Evolutionary conservation across 345 rosid species (phyloP).

Genomic region (Litchi chinensis): DNA sequence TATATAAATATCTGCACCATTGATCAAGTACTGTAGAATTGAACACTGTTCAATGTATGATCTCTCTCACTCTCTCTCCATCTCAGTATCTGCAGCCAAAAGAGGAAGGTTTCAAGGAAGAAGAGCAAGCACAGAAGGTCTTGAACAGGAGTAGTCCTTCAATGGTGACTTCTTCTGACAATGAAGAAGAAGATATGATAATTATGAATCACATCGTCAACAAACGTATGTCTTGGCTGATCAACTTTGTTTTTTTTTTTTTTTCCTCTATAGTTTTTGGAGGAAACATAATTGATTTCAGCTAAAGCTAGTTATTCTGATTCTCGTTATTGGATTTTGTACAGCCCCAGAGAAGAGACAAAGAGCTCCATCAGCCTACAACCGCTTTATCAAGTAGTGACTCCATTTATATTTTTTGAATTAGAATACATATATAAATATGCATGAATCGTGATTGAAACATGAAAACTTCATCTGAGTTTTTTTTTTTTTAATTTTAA

Average conservation of each 20-base stretch:
- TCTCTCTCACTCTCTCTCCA: neutral
- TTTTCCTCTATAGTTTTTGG: neutral
- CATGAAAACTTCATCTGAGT: conserved; percentile 12
- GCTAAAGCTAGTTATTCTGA: neutral
- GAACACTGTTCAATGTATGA: neutral
- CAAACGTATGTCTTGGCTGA: conserved; percentile 59
- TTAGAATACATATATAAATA: neutral
- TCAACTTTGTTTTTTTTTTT: neutral
- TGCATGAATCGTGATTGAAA: neutral
- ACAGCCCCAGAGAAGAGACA: conserved; percentile 97
- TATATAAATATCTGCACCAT: neutral
- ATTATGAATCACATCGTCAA: conserved; percentile 62
- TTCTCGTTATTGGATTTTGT: conserved; percentile 4
- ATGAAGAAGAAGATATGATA: conserved; percentile 64
- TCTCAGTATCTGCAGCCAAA: conserved; percentile 34
- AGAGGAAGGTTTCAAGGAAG: conserved; percentile 41
- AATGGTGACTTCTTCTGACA: conserved; percentile 56
- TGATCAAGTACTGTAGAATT: neutral
- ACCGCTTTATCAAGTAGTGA: conserved; percentile 89
- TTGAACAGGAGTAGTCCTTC: conserved; percentile 43
- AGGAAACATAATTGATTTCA: neutral
- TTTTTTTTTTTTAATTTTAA: neutral
- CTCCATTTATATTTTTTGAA: too few relatives aligned
- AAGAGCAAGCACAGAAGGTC: conserved; percentile 37
- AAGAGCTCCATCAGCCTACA: conserved; percentile 96